These are phyloP conservation scores for Cantharellus anzutake DNA, from an alignment of 768 basidiomycete species.

Conservation along the genomic window DNA sequence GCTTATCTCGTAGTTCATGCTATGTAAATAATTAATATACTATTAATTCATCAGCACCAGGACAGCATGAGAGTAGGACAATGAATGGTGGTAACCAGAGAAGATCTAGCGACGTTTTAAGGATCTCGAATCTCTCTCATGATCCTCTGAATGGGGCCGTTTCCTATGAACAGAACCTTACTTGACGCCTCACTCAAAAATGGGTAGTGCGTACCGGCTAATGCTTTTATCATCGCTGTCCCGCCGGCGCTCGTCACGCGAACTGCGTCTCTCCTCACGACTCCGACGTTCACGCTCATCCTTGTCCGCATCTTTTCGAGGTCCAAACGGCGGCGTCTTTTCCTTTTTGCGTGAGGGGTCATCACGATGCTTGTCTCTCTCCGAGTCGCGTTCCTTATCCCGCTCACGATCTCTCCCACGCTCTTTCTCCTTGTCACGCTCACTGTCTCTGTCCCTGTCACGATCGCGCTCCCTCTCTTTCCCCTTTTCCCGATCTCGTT, in stretches of 20 bases:
- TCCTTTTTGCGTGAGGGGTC: background rate
- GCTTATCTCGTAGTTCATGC: background rate
- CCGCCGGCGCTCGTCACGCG: background rate
- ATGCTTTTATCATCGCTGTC: background rate
- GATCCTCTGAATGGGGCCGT: background rate
- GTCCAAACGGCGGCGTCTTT: conserved; percentile 1
- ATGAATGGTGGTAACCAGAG: too few species aligned
- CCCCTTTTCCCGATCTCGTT: background rate
- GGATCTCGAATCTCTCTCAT: background rate
- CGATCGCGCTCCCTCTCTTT: conserved; percentile 3
- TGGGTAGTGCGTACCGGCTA: background rate
- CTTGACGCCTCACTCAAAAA: background rate
- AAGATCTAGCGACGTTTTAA: background rate
- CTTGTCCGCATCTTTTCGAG: conserved; percentile 4
- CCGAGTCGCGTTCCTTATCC: conserved; percentile 4
- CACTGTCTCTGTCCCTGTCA: conserved; percentile 2
- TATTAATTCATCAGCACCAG: too few species aligned
- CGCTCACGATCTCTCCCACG: background rate
- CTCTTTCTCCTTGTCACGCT: background rate
- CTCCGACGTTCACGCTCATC: background rate
- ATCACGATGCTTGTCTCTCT: background rate
- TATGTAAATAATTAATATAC: background rate
- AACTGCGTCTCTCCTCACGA: background rate
- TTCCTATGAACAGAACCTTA: background rate
- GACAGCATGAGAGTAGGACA: too few species aligned